Percentiles rank a stretch among this genome's conserved stretches.
Conservation (phyloP, 2,329 filamentous ascomycete species). For the Pseudocercospora macadamiae region DNA sequence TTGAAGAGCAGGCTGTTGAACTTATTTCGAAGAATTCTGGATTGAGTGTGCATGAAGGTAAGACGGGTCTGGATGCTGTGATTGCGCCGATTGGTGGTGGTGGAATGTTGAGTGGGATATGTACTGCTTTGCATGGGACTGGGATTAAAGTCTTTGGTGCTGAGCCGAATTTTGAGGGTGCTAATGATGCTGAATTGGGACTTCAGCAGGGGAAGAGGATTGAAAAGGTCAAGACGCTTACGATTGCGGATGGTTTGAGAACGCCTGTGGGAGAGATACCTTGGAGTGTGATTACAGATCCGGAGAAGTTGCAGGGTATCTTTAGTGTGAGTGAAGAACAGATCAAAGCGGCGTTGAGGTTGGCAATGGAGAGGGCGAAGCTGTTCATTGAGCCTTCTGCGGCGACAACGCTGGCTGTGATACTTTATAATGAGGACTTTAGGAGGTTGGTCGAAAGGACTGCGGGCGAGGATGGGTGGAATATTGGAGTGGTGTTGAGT, state of each 20-base stretch:
- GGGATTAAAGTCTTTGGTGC: slow-evolving; percentile 80
- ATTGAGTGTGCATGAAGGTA: slow-evolving; percentile 28
- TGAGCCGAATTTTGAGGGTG: slow-evolving; percentile 80
- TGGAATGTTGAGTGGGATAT: slow-evolving; percentile 82
- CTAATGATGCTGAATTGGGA: slow-evolving; percentile 78
- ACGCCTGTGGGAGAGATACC: slow-evolving; percentile 78
- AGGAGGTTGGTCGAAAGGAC: slow-evolving; percentile 69
- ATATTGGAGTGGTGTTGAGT: slow-evolving; percentile 63
- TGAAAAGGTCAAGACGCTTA: slow-evolving; percentile 70
- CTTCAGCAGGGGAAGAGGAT: slow-evolving; percentile 67
- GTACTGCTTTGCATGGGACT: slow-evolving; percentile 73
- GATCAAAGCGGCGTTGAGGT: slow-evolving; percentile 73
- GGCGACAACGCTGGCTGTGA: slow-evolving; percentile 80
- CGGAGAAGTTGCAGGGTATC: slow-evolving; percentile 69
- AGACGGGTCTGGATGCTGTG: slow-evolving; percentile 52
- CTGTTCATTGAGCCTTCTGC: slow-evolving; percentile 86
- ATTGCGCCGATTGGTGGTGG: slow-evolving; percentile 86
- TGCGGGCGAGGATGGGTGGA: slow-evolving; percentile 74
- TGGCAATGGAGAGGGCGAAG: slow-evolving; percentile 88
- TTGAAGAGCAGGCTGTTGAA: slow-evolving; percentile 71
- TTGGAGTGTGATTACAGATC: slow-evolving; percentile 76
- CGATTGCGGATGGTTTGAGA: slow-evolving; percentile 84
- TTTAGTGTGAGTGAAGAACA: slow-evolving; percentile 78
- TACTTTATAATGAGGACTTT: slow-evolving; percentile 85
- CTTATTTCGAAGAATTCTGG: slow-evolving; percentile 49